phyloP scores from a whole-genome alignment of 257 asterid species.

The Solanum piurae region DNA sequence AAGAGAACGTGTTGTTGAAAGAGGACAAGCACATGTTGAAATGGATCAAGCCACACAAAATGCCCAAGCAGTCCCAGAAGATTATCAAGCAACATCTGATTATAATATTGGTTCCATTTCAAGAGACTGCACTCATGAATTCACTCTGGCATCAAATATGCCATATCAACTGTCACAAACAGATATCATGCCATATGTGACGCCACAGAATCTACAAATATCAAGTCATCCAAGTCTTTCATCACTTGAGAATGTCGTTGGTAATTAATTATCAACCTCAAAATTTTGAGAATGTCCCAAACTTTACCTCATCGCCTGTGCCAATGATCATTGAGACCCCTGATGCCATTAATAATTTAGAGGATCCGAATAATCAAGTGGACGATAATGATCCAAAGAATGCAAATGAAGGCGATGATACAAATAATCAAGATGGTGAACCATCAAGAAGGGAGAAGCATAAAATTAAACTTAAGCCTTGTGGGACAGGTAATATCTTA shows the following conservation, averaged over 20 bases:
- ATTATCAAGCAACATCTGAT: no score
- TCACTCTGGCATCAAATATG: not conserved
- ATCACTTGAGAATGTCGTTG: not conserved
- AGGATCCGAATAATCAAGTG: not conserved
- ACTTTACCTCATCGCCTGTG: not conserved
- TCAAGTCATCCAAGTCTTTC: no score
- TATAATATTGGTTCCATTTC: not conserved
- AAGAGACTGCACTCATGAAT: not conserved
- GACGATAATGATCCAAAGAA: no score
- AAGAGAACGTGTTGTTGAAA: not conserved
- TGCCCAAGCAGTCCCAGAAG: no score
- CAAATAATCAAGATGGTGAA: no score
- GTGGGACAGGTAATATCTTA: not conserved
- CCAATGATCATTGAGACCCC: not conserved
- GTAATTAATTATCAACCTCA: no score
- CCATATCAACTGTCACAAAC: not conserved
- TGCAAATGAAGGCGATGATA: no score
- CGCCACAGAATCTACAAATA: no score
- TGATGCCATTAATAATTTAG: not conserved
- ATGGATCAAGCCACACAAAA: no score
- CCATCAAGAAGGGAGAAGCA: no score
- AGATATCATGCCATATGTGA: no score
- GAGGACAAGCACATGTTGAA: no score
- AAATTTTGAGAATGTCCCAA: not conserved
- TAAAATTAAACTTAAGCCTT: not conserved